Percentiles rank a stretch among this genome's conserved stretches.
phyloP scores from a whole-genome alignment of 805 yeast genomes.

The Saitoella complicata region DNA sequence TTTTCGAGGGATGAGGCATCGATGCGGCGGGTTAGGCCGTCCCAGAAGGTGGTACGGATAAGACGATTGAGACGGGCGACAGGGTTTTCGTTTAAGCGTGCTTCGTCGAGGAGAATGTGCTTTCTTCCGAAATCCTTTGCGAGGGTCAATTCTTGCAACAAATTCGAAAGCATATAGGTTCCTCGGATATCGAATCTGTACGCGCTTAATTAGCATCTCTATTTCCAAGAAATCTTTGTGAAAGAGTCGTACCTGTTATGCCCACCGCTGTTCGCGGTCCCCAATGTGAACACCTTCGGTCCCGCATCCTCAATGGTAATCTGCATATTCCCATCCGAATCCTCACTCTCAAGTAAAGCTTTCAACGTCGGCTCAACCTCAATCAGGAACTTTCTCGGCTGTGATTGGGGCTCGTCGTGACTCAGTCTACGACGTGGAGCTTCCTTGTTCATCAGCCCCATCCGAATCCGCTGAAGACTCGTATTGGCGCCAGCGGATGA shows the following conservation, averaged over 20 bases:
- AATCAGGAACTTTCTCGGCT: constrained; percentile 43
- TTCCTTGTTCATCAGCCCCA: too few relatives aligned
- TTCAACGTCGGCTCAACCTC: constrained; percentile 60
- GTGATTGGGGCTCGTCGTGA: too few relatives aligned
- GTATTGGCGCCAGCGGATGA: too few relatives aligned
- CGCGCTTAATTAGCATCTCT: too few relatives aligned
- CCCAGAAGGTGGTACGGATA: constrained; percentile 69
- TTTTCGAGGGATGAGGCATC: constrained; percentile 44
- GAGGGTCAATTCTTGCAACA: constrained; percentile 74
- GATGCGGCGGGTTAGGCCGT: constrained; percentile 51
- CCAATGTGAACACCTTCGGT: constrained; percentile 62
- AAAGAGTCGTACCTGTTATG: constrained; percentile 52
- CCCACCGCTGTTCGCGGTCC: constrained; percentile 76
- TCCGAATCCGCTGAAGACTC: too few relatives aligned
- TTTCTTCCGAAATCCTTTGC: constrained; percentile 69
- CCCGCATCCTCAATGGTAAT: constrained; percentile 76
- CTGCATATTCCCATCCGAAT: constrained; percentile 71
- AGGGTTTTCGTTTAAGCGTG: constrained; percentile 72
- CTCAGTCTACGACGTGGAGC: too few relatives aligned
- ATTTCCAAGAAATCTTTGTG: too few relatives aligned
- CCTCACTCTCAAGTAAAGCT: constrained; percentile 57
- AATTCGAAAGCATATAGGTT: constrained; percentile 73
- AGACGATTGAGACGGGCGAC: constrained; percentile 59
- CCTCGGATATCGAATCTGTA: constrained; percentile 52
- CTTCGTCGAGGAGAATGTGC: constrained; percentile 67